Conservation (phyloP, 2,329 filamentous ascomycete species). For the Pseudogymnoascus sp. region DNA sequence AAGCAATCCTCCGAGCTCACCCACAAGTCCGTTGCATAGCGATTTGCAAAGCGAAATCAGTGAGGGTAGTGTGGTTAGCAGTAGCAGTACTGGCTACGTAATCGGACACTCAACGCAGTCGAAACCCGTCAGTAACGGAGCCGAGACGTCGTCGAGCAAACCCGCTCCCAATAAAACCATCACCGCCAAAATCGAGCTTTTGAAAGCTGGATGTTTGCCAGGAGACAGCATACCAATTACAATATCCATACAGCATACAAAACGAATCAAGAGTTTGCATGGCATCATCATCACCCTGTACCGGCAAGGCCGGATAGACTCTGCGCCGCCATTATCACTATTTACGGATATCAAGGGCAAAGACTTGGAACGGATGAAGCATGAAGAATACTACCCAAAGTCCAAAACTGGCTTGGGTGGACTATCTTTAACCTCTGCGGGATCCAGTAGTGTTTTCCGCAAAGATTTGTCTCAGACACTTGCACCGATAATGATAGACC, state of each 20-base stretch:
- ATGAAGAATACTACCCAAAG: slow-evolving; percentile 75
- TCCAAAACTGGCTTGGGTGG: slow-evolving; percentile 82
- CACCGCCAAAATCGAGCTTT: slow-evolving; percentile 74
- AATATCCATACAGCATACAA: slow-evolving; percentile 79
- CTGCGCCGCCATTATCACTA: slow-evolving; percentile 48
- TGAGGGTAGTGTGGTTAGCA: slow-evolving; percentile 49
- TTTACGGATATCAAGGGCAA: slow-evolving; percentile 47
- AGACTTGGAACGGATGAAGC: slow-evolving; percentile 59
- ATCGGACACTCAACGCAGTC: slow-evolving; percentile 40
- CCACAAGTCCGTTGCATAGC: slow-evolving; percentile 40
- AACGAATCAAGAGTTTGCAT: slow-evolving; percentile 81
- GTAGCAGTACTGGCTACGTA: slow-evolving; percentile 28
- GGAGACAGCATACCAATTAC: slow-evolving; percentile 77
- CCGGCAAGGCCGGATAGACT: slow-evolving; percentile 83
- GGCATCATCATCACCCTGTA: slow-evolving; percentile 91
- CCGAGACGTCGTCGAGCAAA: slow-evolving; percentile 28
- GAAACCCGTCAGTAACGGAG: slow-evolving; percentile 55
- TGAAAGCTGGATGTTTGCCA: slow-evolving; percentile 75
- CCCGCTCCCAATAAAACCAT: slow-evolving; percentile 69
- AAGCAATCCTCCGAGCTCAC: slow-evolving; percentile 37
- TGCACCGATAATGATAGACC: slow-evolving; percentile 81
- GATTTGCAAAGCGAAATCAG: slow-evolving; percentile 63
- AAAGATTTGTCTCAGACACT: slow-evolving; percentile 90
- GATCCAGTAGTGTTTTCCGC: slow-evolving; percentile 85
- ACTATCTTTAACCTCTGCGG: slow-evolving; percentile 75